Evolutionary conservation across 345 rosid genomes (phyloP), one percentile per base, ranked within the genome.

Genomic region (Eucalyptus paniculata): DNA sequence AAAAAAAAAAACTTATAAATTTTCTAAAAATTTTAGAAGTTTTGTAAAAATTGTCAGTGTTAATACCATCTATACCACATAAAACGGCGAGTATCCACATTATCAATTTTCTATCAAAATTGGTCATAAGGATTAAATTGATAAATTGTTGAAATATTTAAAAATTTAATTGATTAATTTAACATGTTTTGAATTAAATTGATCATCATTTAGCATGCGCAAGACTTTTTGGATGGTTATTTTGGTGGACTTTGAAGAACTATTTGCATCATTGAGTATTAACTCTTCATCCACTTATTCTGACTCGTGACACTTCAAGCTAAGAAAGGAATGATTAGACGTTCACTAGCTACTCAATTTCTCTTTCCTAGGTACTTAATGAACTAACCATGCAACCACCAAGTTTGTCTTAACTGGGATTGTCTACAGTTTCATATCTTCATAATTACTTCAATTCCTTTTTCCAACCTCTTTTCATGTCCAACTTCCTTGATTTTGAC

Each of bases 41-140:
- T 19, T 19, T 72, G 7, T 6, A 72, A 34, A 72, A 72, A 26
- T 60, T 30, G 7, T 14, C 2, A 10, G 0, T 28, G 9, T 62
- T 7, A 65, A 2, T 1, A 4, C 4, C 9, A 3, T 7, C 3
- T 34, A 6, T 37, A 42, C 11, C 4, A 34, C 4, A 11, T 34
- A 37, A 12, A 17, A 34, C 0, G 5, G 3, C 1, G 2, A 10
- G 21, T 32, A 32, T 67, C 5, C 6, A 15, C 5, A 16, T n/a
- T 9, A 17, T 67, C 23, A 32, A 67, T 16, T 67, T 67, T 6
- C 72, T 14, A 4, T n/a, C 5, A 65, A 30, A 69, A 32, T 32
- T 69, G 23, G 16, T 17, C 23, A 3, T 17, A 32, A 69, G 3
- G 1, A 69, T 5, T 69, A 69, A 69, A 17, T 32, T 69, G 7